phyloP scores from a whole-genome alignment of 305 asterid species.

The Solanum hybrid region DNA sequence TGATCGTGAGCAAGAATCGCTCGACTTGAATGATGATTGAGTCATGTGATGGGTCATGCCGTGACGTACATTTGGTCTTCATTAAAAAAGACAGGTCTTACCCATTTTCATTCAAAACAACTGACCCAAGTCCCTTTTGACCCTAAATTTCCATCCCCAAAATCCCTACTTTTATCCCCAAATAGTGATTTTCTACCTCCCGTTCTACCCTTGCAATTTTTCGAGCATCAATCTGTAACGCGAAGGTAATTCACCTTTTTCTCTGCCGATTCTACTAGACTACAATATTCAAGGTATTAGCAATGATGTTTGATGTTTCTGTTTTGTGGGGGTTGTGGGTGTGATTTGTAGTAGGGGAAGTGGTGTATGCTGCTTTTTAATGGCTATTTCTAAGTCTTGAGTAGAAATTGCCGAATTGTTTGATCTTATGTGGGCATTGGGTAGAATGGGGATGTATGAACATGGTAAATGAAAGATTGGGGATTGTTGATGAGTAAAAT shows the following conservation, averaged over 20 bases:
- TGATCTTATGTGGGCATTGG: no score
- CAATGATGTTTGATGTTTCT: background rate
- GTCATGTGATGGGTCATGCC: background rate
- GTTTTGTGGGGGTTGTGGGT: background rate
- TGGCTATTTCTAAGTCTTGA: no score
- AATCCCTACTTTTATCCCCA: background rate
- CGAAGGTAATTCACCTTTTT: background rate
- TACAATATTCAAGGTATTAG: no score
- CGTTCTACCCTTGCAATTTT: background rate
- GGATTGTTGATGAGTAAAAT: no score
- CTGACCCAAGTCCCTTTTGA: background rate
- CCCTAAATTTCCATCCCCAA: background rate
- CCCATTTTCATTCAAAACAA: no score
- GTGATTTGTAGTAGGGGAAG: background rate
- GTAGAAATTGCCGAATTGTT: no score
- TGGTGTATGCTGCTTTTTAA: no score
- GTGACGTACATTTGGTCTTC: background rate
- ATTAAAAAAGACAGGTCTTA: background rate
- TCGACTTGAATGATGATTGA: background rate
- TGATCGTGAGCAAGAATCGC: background rate
- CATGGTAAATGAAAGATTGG: no score
- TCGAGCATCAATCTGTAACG: background rate
- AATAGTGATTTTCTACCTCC: background rate
- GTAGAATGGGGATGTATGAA: no score
- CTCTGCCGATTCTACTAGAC: background rate